Evolutionary conservation across 1,284 basidiomycete species (phyloP), one percentile per base, ranked within the genome.

Genomic region (Pseudozyma tsukubaensis): DNA sequence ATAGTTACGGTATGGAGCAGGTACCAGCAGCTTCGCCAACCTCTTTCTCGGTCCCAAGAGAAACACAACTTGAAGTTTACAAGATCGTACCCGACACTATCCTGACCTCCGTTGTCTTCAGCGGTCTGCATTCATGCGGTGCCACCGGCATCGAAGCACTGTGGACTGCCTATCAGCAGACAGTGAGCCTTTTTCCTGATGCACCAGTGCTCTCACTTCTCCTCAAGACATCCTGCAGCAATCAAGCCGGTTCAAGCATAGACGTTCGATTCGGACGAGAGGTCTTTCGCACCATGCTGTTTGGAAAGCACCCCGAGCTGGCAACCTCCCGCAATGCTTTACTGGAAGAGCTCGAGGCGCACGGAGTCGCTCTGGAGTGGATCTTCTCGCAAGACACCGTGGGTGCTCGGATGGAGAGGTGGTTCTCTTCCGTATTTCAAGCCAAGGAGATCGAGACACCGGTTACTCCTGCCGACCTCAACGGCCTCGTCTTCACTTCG

Each of bases 241-340:
- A 36, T 44, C 39, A 57, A 1, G 18, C 40, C 3, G 18, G 34
- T 1, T 57, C 53, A 11, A 49, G 19, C 19, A 34, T 60, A 4
- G 56, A 57, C 36, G 64, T 65, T 9, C 52, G 21, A 1, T 54
- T 58, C 24, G 64, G 60, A 18, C 53, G 57, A 3, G 43, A 61
- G 29, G 58, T 73, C 14, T 73, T 73, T 47, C 60, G 64, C 18
- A 42, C 45, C 4, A 39, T 73, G 56, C 57, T 73, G 18, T 68
- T 64, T 50, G 43, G 35, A 18, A 73, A 68, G 44, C 71, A 73
- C 19, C 53, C 61, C 19, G 60, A 73, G 14, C 65, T 73, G 13
- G 39, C 29, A 13, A 21, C 52, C 5, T 60, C 54, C 35, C 53
- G 24, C 42, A 64, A 68, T n/a, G 54, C 71, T 3, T 35, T 73